Percentiles rank a stretch among this genome's conserved stretches.
Conservation (phyloP, 768 basidiomycete genomes). For the Coprinellus micaceus region DNA sequence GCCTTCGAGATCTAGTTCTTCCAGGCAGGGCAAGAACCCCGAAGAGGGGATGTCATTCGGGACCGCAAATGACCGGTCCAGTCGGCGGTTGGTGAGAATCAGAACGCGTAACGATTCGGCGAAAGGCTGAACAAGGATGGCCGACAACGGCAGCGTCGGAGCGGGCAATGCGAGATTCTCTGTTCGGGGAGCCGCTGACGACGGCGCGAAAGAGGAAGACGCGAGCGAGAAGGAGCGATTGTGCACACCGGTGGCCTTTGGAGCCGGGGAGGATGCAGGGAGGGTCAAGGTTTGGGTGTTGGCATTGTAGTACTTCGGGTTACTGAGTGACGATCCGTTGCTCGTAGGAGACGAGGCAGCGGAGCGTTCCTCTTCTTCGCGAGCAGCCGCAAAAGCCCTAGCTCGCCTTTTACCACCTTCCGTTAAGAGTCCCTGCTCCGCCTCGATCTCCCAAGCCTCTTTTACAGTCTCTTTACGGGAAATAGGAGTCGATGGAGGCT, state of each 20-base stretch:
- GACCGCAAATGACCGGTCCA: constrained; percentile 61
- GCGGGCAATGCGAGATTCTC: constrained; percentile 56
- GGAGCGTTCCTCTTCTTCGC: not conserved
- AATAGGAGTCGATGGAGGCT: not conserved
- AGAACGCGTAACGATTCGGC: constrained; percentile 56
- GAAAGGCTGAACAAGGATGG: constrained; percentile 59
- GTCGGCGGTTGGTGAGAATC: constrained; percentile 58
- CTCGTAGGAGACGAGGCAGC: constrained; percentile 16
- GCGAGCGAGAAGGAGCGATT: constrained; percentile 60
- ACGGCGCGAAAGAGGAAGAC: constrained; percentile 19
- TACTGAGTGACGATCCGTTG: constrained; percentile 39
- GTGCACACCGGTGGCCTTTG: constrained; percentile 44
- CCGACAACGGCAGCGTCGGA: constrained; percentile 62
- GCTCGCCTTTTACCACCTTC: constrained; percentile 71
- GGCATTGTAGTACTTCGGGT: constrained; percentile 57
- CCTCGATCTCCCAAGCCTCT: constrained; percentile 79
- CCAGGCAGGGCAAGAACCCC: constrained; percentile 57
- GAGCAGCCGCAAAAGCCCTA: constrained; percentile 46
- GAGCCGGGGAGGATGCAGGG: constrained; percentile 55
- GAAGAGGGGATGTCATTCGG: constrained; percentile 37
- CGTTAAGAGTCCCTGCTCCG: constrained; percentile 68
- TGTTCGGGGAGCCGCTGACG: constrained; percentile 18
- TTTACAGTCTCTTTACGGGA: constrained; percentile 39
- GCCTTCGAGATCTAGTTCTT: constrained; percentile 72
- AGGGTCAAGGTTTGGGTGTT: constrained; percentile 58